phyloP scores from a whole-genome alignment of 2,329 filamentous ascomycete species.

The Colletotrichum sp. region DNA sequence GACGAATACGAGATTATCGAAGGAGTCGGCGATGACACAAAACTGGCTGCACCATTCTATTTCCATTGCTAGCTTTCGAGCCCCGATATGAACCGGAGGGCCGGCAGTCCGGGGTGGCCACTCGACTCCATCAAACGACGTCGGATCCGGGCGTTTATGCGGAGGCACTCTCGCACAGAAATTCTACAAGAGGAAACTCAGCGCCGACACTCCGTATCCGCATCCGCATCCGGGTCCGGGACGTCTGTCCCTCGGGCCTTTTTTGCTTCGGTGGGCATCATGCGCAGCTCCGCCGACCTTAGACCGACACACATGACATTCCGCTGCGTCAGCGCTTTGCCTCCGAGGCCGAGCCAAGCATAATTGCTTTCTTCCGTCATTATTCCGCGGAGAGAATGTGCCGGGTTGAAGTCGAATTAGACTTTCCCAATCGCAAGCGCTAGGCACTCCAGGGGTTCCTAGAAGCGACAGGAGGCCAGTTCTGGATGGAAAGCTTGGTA shows the following conservation, averaged over 20 bases:
- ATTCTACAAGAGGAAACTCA: not conserved
- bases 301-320: not conserved
- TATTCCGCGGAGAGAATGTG: not conserved
- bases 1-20: not conserved
- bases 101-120: not conserved
- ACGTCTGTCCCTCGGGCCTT: not conserved
- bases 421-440: not conserved
- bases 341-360: not conserved
- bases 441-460: not conserved
- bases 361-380: not conserved
- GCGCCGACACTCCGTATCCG: slow-evolving; percentile 7
- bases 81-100: not conserved
- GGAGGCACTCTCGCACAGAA: not conserved
- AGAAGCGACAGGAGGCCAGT: not conserved
- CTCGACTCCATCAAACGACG: not conserved
- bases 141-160: not conserved
- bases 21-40: not conserved
- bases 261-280: not conserved
- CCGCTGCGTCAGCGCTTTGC: not conserved
- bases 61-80: not conserved
- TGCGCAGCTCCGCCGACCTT: not conserved
- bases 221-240: slow-evolving; percentile 10
- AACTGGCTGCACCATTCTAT: not conserved
- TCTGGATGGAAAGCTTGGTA: not conserved
- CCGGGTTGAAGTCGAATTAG: not conserved